These are phyloP conservation scores for Alnus rubra DNA, from an alignment of 306 rosid genomes.

Conservation along the genomic window DNA sequence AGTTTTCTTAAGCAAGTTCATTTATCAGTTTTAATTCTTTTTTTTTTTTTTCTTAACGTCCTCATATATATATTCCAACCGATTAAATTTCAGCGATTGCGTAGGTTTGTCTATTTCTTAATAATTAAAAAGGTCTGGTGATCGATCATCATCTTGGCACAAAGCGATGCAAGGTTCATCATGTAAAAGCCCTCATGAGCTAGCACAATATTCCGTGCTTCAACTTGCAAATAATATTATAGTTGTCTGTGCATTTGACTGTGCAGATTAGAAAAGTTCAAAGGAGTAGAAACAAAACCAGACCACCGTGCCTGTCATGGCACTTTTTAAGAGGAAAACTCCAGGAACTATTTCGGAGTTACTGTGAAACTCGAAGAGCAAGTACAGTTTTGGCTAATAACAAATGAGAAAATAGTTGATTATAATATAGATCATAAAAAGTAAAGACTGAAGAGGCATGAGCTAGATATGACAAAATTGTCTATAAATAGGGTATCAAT, in stretches of 20 bases:
- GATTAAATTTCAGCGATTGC: not conserved
- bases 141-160: not conserved
- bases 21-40: no score
- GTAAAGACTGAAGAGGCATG: conserved; percentile 1
- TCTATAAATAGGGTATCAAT: conserved; percentile 7
- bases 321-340: conserved; percentile 18
- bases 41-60: no score
- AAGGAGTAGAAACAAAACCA: conserved; percentile 13
- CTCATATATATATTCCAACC: no score
- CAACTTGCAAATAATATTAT: not conserved
- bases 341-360: conserved; percentile 21
- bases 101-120: no score
- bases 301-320: conserved; percentile 17
- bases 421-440: not conserved
- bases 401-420: not conserved
- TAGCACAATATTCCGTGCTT: not conserved
- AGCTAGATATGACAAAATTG: conserved; percentile 24
- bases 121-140: no score
- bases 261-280: conserved; percentile 5
- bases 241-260: not conserved
- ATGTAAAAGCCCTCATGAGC: not conserved
- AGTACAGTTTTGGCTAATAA: conserved; percentile 19
- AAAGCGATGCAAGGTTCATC: not conserved
- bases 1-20: no score
- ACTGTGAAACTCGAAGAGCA: conserved; percentile 27